Percentiles rank a stretch among this genome's conserved stretches.
phyloP scores from a whole-genome alignment of 106 monocot species.

The Phalaenopsis equestris region DNA sequence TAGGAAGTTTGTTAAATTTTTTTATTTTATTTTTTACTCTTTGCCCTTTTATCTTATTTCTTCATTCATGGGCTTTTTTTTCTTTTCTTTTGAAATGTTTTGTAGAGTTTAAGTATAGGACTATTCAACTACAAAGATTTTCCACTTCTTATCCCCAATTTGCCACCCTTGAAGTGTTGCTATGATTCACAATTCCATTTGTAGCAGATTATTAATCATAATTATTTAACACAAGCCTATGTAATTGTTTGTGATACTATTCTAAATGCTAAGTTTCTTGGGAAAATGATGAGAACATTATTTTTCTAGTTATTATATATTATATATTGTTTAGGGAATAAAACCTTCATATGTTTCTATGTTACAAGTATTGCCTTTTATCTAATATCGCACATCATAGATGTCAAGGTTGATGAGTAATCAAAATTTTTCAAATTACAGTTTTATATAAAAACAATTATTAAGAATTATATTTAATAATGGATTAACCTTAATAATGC shows the following conservation, averaged over 20 bases:
- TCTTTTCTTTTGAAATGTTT: background rate
- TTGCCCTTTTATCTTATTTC: background rate
- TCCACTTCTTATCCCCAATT: background rate
- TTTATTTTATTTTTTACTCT: background rate
- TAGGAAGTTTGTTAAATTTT: background rate
- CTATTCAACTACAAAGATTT: background rate
- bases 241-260: background rate
- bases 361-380: background rate
- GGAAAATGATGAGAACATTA: background rate
- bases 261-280: background rate
- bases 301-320: background rate
- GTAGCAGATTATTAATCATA: background rate
- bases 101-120: background rate
- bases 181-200: background rate
- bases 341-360: background rate
- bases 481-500: conserved; percentile 66
- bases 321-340: background rate
- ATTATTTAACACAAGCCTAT: background rate
- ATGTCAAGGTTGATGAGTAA: background rate
- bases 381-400: background rate
- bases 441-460: background rate
- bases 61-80: background rate
- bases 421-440: background rate
- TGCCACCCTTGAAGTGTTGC: background rate
- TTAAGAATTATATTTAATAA: background rate